Base-by-base conservation (phyloP, 2,329 filamentous ascomycete species). In the Colletotrichum liriopes region DNA sequence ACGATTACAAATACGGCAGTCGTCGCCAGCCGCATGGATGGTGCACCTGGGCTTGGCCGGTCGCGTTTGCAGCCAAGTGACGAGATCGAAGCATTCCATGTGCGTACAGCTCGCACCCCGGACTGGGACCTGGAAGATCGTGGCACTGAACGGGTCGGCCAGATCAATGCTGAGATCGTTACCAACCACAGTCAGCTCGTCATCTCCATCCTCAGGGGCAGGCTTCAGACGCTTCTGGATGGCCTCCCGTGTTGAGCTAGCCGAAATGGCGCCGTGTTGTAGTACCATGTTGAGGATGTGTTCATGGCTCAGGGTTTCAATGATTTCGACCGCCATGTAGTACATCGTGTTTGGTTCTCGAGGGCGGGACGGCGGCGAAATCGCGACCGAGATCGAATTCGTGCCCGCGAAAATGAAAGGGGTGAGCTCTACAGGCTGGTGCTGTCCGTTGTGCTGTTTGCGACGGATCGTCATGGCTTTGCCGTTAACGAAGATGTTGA, bases 41-140 rank as follows among this genome's bases (percentile, higher is more conserved):
- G 78, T 76, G 75, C 84, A 86, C 39, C 75, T 76, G 32, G 82
- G 79, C 72, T 86, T 87, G 18, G 83, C 82, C 6, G 86, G 84
- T 52, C 94, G 90, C 6, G 92, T 94, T 18, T 86, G 81, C 11
- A 99, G 87, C 84, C 94, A 98, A 0, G 90, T 95, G 26, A 93
- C 88, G 9, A 98, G 89, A 79, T 98, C 96, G 79, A 98, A 98
- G 79, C 95, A 98, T 78, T 98, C 94, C 45, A 92, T 84, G 79
- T 99, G 96, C 32, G 85, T 84, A 80, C 96, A 99, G 3, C 81
- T 76, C 9, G 77, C 83, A 35, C 94, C 91, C 37, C 95, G 92
- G 2, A 92, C 94, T 1, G 96, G 96, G 0, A 88, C 86, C 6
- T 88, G 84, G 79, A 93, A 95, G 14, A 96, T 86, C 16, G 78